Evolutionary conservation across 768 basidiomycete genomes (phyloP).

Genomic region (Auricularia sp.): DNA sequence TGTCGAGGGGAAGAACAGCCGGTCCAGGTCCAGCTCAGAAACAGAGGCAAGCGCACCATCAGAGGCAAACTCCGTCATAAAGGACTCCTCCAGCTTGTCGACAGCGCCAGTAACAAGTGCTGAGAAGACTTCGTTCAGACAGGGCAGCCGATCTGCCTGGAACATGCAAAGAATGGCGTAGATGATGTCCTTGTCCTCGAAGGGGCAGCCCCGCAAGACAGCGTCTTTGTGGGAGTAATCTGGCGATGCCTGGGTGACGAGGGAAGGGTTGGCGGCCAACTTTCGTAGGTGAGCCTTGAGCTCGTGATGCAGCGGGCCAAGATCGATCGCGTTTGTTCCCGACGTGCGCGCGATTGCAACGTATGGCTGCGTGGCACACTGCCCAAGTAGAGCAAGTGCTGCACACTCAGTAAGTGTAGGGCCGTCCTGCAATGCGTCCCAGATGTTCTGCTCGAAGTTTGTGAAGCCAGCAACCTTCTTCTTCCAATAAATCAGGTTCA

Average conservation of each 20-base stretch:
- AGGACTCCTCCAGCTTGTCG: neutral
- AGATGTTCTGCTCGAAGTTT: slow-evolving; percentile 22
- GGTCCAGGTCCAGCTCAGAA: neutral
- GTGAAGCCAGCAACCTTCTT: slow-evolving; percentile 15
- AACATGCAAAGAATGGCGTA: slow-evolving; percentile 6
- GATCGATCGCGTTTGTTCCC: slow-evolving; percentile 17
- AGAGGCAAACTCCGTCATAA: neutral
- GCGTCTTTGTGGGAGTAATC: slow-evolving; percentile 7
- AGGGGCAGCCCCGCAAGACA: slow-evolving; percentile 11
- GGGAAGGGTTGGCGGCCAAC: slow-evolving; percentile 15
- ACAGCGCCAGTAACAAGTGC: neutral
- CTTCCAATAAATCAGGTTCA: slow-evolving; percentile 11
- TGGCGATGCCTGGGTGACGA: slow-evolving; percentile 10
- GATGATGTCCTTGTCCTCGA: slow-evolving; percentile 7
- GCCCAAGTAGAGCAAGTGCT: slow-evolving; percentile 15
- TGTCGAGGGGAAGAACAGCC: neutral
- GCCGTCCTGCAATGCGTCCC: slow-evolving; percentile 13
- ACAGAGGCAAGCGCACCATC: neutral
- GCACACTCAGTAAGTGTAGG: slow-evolving; percentile 17
- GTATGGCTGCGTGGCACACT: slow-evolving; percentile 19
- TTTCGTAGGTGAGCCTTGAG: slow-evolving; percentile 10
- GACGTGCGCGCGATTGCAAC: slow-evolving; percentile 12
- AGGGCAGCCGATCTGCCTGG: neutral
- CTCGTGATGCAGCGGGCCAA: slow-evolving; percentile 15
- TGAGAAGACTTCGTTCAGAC: neutral